Percentiles rank a stretch among this genome's conserved stretches.
phyloP scores from a whole-genome alignment of 2,329 filamentous ascomycete species.

The Lizonia empirigonia region DNA sequence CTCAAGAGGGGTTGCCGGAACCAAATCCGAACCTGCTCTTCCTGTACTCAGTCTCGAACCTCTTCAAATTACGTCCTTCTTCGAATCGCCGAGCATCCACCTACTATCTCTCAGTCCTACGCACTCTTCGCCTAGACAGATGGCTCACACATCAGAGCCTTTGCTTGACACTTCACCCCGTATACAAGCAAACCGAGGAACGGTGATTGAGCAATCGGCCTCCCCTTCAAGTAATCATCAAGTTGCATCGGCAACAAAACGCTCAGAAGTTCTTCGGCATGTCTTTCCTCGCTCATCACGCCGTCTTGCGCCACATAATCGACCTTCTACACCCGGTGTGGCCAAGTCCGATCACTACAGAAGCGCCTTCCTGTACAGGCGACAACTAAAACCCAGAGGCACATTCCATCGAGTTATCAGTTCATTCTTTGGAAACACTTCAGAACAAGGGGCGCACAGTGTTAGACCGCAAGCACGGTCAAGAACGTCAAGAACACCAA shows the following conservation, averaged over 20 bases:
- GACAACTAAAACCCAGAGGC: conserved; percentile 24
- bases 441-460: conserved; percentile 6
- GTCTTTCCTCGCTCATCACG: conserved; percentile 28
- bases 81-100: conserved; percentile 23
- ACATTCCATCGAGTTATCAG: conserved; percentile 37
- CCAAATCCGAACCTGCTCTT: conserved; percentile 37
- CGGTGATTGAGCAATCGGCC: background rate
- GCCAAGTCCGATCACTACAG: conserved; percentile 20
- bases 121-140: conserved; percentile 4
- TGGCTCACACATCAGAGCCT: conserved; percentile 15
- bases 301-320: conserved; percentile 2
- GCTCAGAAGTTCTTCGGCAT: conserved; percentile 33
- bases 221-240: background rate
- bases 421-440: conserved; percentile 32
- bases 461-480: conserved; percentile 17
- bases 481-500: conserved; percentile 32
- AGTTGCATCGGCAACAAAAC: conserved; percentile 12
- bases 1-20: conserved; percentile 52
- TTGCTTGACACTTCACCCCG: conserved; percentile 1
- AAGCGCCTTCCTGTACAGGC: conserved; percentile 18
- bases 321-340: conserved; percentile 12
- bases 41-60: conserved; percentile 21
- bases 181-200: background rate
- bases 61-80: conserved; percentile 21
- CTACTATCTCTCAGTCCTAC: conserved; percentile 21